phyloP scores from a whole-genome alignment of 257 asterid species.

The Forsythia viridissima region DNA sequence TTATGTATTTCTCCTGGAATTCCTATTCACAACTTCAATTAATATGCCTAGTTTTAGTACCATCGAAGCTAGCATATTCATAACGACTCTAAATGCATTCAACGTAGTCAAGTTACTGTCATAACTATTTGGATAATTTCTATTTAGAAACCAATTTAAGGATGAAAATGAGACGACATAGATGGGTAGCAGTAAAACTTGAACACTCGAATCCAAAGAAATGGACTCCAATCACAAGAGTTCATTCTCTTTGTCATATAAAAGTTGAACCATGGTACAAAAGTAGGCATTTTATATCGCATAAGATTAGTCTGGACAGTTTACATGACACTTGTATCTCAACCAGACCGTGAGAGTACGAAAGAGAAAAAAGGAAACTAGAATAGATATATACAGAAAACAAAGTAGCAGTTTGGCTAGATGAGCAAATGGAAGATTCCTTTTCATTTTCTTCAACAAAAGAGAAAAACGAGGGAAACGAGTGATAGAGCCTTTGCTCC shows the following conservation, averaged over 20 bases:
- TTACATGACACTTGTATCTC: not conserved
- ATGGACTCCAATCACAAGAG: too few relatives aligned
- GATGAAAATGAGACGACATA: not conserved
- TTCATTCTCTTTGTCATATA: too few relatives aligned
- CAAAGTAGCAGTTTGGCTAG: not conserved
- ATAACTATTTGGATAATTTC: not conserved
- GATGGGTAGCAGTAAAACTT: too few relatives aligned
- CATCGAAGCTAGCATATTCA: not conserved
- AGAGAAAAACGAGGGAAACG: not conserved
- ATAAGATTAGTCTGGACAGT: too few relatives aligned
- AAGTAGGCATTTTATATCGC: too few relatives aligned
- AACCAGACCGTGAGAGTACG: not conserved
- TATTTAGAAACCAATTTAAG: not conserved
- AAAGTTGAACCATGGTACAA: too few relatives aligned
- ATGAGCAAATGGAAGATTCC: conserved; percentile 44
- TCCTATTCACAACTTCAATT: not conserved
- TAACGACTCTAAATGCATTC: not conserved
- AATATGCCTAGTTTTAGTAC: not conserved
- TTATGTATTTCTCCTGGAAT: too few relatives aligned
- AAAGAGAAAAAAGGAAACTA: not conserved
- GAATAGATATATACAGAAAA: not conserved
- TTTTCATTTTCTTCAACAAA: conserved; percentile 9
- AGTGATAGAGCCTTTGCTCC: conserved; percentile 33
- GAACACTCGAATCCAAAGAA: too few relatives aligned
- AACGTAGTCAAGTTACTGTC: not conserved